Conservation (phyloP, 306 rosid species). For the Begonia peltatifolia region DNA sequence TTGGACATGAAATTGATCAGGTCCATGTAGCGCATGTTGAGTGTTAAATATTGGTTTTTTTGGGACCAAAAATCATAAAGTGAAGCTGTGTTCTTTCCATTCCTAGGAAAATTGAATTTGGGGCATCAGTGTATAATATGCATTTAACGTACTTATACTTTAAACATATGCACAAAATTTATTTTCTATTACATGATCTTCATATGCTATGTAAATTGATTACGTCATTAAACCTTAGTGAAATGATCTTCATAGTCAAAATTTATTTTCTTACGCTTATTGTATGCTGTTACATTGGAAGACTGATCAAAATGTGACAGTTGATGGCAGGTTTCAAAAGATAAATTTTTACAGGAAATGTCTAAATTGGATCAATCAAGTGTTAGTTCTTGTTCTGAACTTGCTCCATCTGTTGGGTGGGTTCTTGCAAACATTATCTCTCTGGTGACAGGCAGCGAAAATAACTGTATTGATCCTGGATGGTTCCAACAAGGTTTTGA, state of each 20-base stretch:
- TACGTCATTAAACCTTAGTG: no score
- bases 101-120: no score
- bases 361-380: slow-evolving; percentile 34
- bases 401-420: slow-evolving; percentile 83
- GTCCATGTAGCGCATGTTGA: neutral
- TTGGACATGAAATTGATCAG: neutral
- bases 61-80: neutral
- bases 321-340: slow-evolving; percentile 87
- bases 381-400: slow-evolving; percentile 26
- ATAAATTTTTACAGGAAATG: slow-evolving; percentile 48
- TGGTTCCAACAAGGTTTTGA: slow-evolving; percentile 58
- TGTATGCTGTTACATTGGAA: slow-evolving; percentile 24
- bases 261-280: no score
- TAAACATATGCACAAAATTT: no score
- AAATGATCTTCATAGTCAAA: no score
- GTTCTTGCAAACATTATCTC: slow-evolving; percentile 67
- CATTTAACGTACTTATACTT: no score
- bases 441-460: slow-evolving; percentile 47
- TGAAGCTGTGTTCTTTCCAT: no score
- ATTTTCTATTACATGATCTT: no score
- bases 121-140: no score
- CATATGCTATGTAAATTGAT: no score
- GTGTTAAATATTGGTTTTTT: neutral
- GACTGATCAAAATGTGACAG: slow-evolving; percentile 89
- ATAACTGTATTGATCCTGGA: slow-evolving; percentile 31